Base-by-base conservation (phyloP, 2,329 filamentous ascomycete genomes). In the Thelonectria blattea region DNA sequence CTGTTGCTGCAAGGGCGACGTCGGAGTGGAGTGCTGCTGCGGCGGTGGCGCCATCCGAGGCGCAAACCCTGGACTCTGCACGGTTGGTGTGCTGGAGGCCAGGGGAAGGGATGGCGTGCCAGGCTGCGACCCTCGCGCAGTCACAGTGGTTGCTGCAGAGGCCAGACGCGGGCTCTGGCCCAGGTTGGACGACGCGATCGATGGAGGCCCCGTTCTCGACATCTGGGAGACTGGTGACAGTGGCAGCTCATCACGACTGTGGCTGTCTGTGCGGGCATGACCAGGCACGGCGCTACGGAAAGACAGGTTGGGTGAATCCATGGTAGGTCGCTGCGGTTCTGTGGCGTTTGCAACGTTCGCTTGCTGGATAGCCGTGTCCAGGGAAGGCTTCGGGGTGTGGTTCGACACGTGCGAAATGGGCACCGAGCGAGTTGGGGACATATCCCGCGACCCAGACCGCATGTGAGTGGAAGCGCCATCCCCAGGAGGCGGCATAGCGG, bases 81-180 rank as follows among this genome's bases (percentile, higher is more conserved):
- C 58, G 3, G 60, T 58, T 11, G 68, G 63, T 18, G 56, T 61
- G 20, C 56, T 32, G n/a, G 68, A 65, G 24, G 43, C 50, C 27
- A 43, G 37, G 12, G 66, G 63, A 20, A 66, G 37, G 14, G 58
- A 45, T 17, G 66, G 61, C 2, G 67, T 65, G 12, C 45, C 53
- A 15, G 61, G 57, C n/a, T 63, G 57, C 18, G 65, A 67, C 17
- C 59, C 67, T 37, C 59, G 63, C 18, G 55, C 43, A 24, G 55
- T 63, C 32, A 51, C 17, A 48, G 56, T 51, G 27, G 58, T 42
- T 9, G 58, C 47, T 9, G 58, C 56, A 17, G 61, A 68, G 18
- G 61, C 51, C 9, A 67, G 53, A n/a, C 56, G 68, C 63, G 69
- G 67, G 37, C 67, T 70, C 39, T 71, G 69, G n/a, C 60, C 58